phyloP scores from a whole-genome alignment of 2,329 filamentous ascomycete genomes.

The Aureobasidium sp. region DNA sequence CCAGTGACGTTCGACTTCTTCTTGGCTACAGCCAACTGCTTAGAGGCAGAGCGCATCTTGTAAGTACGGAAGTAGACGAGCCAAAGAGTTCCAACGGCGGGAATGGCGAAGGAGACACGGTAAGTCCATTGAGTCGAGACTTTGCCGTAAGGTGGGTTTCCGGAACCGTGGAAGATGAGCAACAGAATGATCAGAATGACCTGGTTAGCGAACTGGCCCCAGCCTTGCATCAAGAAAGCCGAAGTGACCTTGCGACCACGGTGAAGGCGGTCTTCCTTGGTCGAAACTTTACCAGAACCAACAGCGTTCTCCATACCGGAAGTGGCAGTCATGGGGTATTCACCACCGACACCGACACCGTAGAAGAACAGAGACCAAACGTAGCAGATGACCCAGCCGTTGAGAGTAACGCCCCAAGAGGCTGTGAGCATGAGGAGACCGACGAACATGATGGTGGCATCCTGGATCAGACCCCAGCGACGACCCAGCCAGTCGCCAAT shows the following conservation, averaged over 20 bases:
- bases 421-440: slow-evolving; percentile 88
- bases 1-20: slow-evolving; percentile 81
- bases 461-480: slow-evolving; percentile 92
- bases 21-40: slow-evolving; percentile 75
- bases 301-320: slow-evolving; percentile 90
- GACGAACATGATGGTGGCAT: slow-evolving; percentile 88
- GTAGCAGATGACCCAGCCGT: slow-evolving; percentile 97
- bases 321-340: slow-evolving; percentile 95
- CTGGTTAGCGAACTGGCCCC: slow-evolving; percentile 95
- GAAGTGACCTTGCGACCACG: slow-evolving; percentile 92
- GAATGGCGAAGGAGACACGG: slow-evolving; percentile 85
- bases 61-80: slow-evolving; percentile 92
- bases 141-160: slow-evolving; percentile 68
- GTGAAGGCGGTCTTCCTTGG: slow-evolving; percentile 86
- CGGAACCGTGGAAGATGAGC: slow-evolving; percentile 77
- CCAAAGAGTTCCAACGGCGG: slow-evolving; percentile 85
- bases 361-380: slow-evolving; percentile 93
- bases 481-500: slow-evolving; percentile 77
- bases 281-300: slow-evolving; percentile 78
- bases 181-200: slow-evolving; percentile 78
- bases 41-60: slow-evolving; percentile 86
- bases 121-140: slow-evolving; percentile 83
- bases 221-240: slow-evolving; percentile 97
- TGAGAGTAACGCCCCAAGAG: slow-evolving; percentile 74
- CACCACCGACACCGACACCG: slow-evolving; percentile 66